A percentile compares a stretch with the other conserved stretches of the same genome.
Conservation (phyloP, 73 alveolate genomes). For the Paramecium octaurelia region DNA sequence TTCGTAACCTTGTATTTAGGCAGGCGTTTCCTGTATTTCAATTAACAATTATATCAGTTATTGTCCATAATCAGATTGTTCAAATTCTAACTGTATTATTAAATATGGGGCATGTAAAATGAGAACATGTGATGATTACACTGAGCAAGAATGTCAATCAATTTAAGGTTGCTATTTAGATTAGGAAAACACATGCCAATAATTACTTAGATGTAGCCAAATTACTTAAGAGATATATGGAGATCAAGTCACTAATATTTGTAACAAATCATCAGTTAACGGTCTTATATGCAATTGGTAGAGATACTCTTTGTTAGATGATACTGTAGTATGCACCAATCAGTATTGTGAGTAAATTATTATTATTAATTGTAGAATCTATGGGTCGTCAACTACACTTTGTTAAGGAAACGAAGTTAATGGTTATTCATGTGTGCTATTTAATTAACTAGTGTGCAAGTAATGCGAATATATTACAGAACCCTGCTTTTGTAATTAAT, state of each 20-base stretch:
- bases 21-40: neutral
- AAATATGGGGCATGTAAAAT: neutral
- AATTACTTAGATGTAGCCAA: neutral
- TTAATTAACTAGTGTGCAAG: neutral
- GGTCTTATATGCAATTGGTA: neutral
- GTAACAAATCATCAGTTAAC: neutral
- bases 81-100: neutral
- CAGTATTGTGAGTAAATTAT: neutral
- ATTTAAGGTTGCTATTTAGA: neutral
- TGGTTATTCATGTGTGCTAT: neutral
- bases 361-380: neutral
- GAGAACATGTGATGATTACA: neutral
- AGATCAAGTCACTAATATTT: neutral
- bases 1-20: neutral
- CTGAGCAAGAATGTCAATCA: neutral
- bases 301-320: neutral
- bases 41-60: neutral
- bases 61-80: constrained; percentile 30
- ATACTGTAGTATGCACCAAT: neutral
- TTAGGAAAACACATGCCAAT: neutral
- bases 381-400: neutral
- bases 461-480: neutral
- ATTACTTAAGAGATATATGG: neutral
- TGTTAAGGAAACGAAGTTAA: constrained; percentile 25
- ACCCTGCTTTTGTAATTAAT: neutral